Percentiles rank a stretch among this genome's conserved stretches.
Conservation (phyloP, 2,329 filamentous ascomycete genomes). For the Cladosporium sp. region DNA sequence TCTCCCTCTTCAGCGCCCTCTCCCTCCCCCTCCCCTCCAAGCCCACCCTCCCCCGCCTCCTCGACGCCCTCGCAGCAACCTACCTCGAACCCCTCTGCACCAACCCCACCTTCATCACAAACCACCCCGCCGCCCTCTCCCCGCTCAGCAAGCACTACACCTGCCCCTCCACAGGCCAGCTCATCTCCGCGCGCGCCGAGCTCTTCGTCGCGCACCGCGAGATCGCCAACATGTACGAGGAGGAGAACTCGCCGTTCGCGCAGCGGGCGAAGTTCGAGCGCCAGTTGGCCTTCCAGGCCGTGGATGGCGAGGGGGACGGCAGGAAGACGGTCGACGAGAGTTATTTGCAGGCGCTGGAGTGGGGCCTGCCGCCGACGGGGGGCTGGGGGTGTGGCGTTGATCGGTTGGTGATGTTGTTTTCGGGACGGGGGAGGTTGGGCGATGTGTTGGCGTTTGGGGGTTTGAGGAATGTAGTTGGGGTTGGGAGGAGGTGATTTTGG, state of each 20-base stretch:
- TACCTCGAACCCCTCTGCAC: slow-evolving; percentile 75
- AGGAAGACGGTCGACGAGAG: slow-evolving; percentile 61
- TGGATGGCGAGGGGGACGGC: slow-evolving; percentile 41
- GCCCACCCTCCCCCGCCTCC: slow-evolving; percentile 59
- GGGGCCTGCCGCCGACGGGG: slow-evolving; percentile 88
- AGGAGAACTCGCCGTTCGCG: slow-evolving; percentile 87
- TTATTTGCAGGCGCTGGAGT: slow-evolving; percentile 78
- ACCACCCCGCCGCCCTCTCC: slow-evolving; percentile 86
- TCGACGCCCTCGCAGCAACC: slow-evolving; percentile 70
- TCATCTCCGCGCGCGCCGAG: slow-evolving; percentile 31
- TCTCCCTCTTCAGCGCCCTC: slow-evolving; percentile 48
- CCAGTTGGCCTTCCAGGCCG: slow-evolving; percentile 39
- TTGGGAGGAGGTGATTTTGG: slow-evolving; percentile 18
- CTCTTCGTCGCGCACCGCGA: slow-evolving; percentile 57
- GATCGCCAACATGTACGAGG: slow-evolving; percentile 94
- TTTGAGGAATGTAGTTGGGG: slow-evolving; percentile 54
- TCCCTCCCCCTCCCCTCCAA: slow-evolving; percentile 44
- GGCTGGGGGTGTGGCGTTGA: slow-evolving; percentile 96
- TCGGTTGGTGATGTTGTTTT: slow-evolving; percentile 83
- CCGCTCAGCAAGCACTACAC: slow-evolving; percentile 83
- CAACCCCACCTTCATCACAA: slow-evolving; percentile 73
- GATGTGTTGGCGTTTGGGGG: slow-evolving; percentile 88
- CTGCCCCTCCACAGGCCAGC: slow-evolving; percentile 60
- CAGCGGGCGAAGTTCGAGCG: slow-evolving; percentile 76
- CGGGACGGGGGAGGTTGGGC: slow-evolving; percentile 68